Evolutionary conservation across 2,329 filamentous ascomycete genomes (phyloP).

Genomic region (Fusarium albosuccineum): DNA sequence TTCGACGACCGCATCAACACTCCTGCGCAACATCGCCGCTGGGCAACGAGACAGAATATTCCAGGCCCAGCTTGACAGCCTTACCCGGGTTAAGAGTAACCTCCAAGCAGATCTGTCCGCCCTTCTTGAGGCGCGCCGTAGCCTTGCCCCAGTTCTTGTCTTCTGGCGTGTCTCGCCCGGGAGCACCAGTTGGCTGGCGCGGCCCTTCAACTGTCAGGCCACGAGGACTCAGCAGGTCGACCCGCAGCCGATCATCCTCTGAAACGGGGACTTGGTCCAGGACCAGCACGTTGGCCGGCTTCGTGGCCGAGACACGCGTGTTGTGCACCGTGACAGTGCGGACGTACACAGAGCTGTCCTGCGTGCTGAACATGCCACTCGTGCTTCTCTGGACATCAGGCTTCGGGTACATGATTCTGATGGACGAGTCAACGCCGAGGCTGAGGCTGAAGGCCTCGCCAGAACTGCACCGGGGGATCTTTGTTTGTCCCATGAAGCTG

Average conservation of each 20-base stretch:
- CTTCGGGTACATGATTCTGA: slow-evolving; percentile 68
- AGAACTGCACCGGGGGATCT: slow-evolving; percentile 66
- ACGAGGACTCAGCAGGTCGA: slow-evolving; percentile 63
- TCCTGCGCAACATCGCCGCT: slow-evolving; percentile 55
- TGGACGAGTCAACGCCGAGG: slow-evolving; percentile 71
- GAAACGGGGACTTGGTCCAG: slow-evolving; percentile 73
- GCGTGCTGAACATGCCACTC: slow-evolving; percentile 66
- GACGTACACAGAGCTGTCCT: slow-evolving; percentile 63
- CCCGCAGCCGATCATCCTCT: slow-evolving; percentile 68
- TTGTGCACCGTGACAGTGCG: slow-evolving; percentile 65
- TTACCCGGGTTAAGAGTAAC: slow-evolving; percentile 69
- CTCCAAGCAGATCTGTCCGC: slow-evolving; percentile 70
- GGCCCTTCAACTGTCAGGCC: slow-evolving; percentile 59
- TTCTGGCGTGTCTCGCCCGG: slow-evolving; percentile 47
- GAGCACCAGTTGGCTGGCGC: slow-evolving; percentile 52
- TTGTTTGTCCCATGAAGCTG: slow-evolving; percentile 69
- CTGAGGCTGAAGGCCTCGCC: slow-evolving; percentile 66
- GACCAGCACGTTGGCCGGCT: slow-evolving; percentile 62
- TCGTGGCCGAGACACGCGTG: slow-evolving; percentile 55
- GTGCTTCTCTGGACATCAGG: slow-evolving; percentile 66
- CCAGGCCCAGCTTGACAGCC: slow-evolving; percentile 68
- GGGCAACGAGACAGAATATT: slow-evolving; percentile 72
- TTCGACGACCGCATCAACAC: slow-evolving; percentile 26
- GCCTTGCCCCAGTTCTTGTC: slow-evolving; percentile 66
- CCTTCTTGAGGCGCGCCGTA: slow-evolving; percentile 65